Evolutionary conservation across 2,329 filamentous ascomycete genomes (phyloP).

Genomic region (Westerdykella ornata): DNA sequence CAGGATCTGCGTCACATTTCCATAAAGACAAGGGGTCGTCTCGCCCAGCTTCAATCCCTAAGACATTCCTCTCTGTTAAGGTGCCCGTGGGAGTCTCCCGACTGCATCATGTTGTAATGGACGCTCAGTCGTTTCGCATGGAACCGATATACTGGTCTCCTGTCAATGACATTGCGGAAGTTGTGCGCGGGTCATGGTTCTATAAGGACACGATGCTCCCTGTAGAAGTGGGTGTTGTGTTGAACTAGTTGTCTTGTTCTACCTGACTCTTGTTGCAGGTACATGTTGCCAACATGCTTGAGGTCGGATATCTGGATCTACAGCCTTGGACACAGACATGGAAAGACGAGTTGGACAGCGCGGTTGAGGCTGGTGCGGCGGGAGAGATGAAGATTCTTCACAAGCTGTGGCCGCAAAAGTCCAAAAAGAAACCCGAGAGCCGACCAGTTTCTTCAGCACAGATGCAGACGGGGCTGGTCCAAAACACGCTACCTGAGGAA

Average conservation of each 20-base stretch:
- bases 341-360: constrained; percentile 83
- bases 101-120: constrained; percentile 79
- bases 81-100: constrained; percentile 86
- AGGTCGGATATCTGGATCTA: constrained; percentile 81
- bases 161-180: constrained; percentile 76
- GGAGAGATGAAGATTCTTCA: constrained; percentile 90
- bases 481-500: constrained; percentile 29
- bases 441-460: constrained; percentile 36
- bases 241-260: no score
- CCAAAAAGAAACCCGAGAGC: constrained; percentile 44
- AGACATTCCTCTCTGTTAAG: constrained; percentile 43
- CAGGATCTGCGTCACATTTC: constrained; percentile 27
- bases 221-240: constrained; percentile 68
- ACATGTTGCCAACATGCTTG: constrained; percentile 83
- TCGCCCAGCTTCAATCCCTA: constrained; percentile 16
- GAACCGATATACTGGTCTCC: constrained; percentile 98
- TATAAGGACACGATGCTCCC: constrained; percentile 93
- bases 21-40: constrained; percentile 26
- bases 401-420: constrained; percentile 68
- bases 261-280: no score
- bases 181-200: constrained; percentile 90
- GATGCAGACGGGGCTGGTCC: constrained; percentile 23
- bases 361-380: constrained; percentile 77
- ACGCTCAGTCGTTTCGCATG: constrained; percentile 59
- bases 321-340: constrained; percentile 88